Evolutionary conservation across 2,329 filamentous ascomycete genomes (phyloP), one percentile per base, ranked within the genome.

Genomic region (Stylonectria norvegica): DNA sequence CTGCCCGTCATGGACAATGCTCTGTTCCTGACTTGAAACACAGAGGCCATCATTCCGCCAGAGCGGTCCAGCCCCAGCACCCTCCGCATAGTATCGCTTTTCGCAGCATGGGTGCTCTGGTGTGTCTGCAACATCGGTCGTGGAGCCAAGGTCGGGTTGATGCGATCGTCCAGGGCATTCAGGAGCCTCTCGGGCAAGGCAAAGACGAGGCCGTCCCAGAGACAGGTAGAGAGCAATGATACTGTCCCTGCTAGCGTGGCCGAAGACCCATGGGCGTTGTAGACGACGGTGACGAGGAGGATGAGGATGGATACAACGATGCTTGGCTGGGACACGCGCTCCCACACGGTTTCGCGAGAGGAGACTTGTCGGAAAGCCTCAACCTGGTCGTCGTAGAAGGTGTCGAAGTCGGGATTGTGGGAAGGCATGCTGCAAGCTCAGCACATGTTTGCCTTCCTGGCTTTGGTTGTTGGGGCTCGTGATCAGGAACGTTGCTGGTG

Each of bases 71-170:
- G 57, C 2, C 81, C 76, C 22, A 88, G 61, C 20, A 88, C 71
- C 45, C 78, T 75, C 52, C 75, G 72, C 66, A 89, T 73, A 8
- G 75, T 72, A 50, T 82, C 75, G 58, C 78, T 81, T 63, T 89
- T 89, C 18, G 75, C 73, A 12, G 70, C 71, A 67, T 75, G 69
- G 29, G 63, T 72, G 50, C 56, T 67, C 43, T 61, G 63, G 39
- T 54, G 64, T 44, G 55, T 59, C 58, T 59, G 58, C 49, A 46
- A 64, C 63, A 60, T 67, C 27, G 66, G 59, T 38, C 55, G 55
- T 9, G 70, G 64, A 32, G 69, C 59, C 12, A 69, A 63, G 43
- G 66, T 69, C 46, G 68, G 72, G 57, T 68, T 71, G 47, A 76
- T 71, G 72, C 68, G 79, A 61, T 62, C 56, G 58, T 82, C 76